phyloP scores from a whole-genome alignment of 805 yeast species.

The Spathaspora arborariae region DNA sequence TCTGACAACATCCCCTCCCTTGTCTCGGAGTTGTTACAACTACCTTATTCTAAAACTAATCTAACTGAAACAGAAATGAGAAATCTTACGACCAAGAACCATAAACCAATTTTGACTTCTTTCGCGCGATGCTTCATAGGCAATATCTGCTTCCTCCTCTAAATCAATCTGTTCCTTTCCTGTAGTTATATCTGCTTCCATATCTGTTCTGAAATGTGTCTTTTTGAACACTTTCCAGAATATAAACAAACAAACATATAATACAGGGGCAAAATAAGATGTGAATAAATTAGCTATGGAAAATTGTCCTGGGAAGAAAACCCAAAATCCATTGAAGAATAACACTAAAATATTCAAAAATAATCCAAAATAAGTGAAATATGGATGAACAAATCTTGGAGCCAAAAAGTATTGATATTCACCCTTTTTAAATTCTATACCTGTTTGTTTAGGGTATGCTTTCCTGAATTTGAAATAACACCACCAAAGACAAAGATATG shows the following conservation, averaged over 20 bases:
- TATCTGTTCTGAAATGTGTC: conserved; percentile 25
- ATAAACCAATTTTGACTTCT: conserved; percentile 19
- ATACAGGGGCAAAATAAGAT: conserved; percentile 35
- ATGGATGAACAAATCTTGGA: conserved; percentile 22
- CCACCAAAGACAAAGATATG: conserved; percentile 28
- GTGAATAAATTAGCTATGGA: conserved; percentile 33
- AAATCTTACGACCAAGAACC: conserved; percentile 7
- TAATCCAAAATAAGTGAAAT: conserved; percentile 21
- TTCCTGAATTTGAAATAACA: conserved; percentile 29
- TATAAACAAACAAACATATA: conserved; percentile 19
- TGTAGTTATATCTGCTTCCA: conserved; percentile 33
- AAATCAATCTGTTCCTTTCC: conserved; percentile 32
- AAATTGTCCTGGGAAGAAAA: conserved; percentile 35
- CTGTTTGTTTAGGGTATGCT: conserved; percentile 25
- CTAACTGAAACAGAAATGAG: conserved; percentile 2
- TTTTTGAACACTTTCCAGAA: conserved; percentile 32
- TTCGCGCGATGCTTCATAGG: conserved; percentile 15
- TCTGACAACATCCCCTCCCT: no score
- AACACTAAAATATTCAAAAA: conserved; percentile 22
- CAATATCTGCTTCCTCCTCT: conserved; percentile 29
- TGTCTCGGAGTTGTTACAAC: no score
- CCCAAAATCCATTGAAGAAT: conserved; percentile 40
- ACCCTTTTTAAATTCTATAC: conserved; percentile 13
- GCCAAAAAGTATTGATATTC: conserved; percentile 15
- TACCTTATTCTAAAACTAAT: neutral